Evolutionary conservation across 129 eudicot species (phyloP), one percentile per base, ranked within the genome.

Genomic region (Flaveria sonorensis): DNA sequence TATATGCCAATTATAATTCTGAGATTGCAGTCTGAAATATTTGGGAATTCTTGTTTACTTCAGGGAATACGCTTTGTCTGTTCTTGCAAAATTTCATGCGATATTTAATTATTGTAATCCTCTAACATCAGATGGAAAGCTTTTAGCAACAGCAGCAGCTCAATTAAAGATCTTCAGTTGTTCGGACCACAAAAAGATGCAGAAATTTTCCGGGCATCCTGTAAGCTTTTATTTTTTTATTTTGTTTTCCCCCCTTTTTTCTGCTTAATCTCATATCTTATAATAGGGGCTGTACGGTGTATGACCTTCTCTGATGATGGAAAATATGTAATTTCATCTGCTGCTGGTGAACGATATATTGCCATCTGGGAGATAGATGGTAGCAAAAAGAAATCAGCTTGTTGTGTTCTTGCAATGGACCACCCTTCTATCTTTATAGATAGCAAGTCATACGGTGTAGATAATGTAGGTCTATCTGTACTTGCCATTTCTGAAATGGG

Each of bases 131-230:
- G 99, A 94, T 48, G 99, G 99, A 71, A 89, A 83, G 76, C 63
- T 75, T 77, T 66, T 94, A 81, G 92, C 97, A 63, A 91, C 99
- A 64, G 99, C 99, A 71, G 90, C 93, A 67, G 89, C 90, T 84
- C 96, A 89, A 68, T 60, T 94, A 79, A 94, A 94, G 89, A 84
- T 94, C 45, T 91, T 94, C 68, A 86, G 75, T 72, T 84, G 85
- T 83, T 84, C 90, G 32, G 87, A 87, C 77, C 89, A 71, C 74
- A 87, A 83, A 85, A 94, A 89, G 89, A 77, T 94, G 48, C 99
- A 91, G 81, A 94, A 89, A 75, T 94, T 94, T 82, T 87, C 97
- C 19, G 99, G 99, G 56, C 99, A 94, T 76, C 99, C 99, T 47
- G 99, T 91, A 83, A 84, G 97, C 61, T 51, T 72, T 8, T 60